Evolutionary conservation across 805 yeast genomes (phyloP).

Genomic region (Nakazawaea pomicola): DNA sequence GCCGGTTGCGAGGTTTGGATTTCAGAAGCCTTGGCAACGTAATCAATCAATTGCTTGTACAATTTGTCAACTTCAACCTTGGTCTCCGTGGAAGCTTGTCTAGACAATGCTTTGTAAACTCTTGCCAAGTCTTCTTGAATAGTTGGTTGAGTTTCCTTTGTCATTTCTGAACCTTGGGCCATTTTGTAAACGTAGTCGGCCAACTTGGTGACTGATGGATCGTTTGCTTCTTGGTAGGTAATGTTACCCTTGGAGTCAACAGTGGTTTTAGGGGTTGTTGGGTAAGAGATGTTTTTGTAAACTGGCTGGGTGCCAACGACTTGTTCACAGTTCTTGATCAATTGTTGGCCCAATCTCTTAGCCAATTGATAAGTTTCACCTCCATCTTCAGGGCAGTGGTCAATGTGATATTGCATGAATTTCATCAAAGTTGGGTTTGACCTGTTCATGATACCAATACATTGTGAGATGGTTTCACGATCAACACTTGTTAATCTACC

Average conservation of each 20-base stretch:
- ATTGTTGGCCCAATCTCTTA: conserved; percentile 83
- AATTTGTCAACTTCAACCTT: conserved; percentile 67
- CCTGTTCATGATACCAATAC: conserved; percentile 96
- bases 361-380: conserved; percentile 94
- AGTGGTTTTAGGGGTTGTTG: conserved; percentile 91
- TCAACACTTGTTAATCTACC: conserved; percentile 89
- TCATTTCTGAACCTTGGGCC: conserved; percentile 90
- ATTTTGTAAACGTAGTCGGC: conserved; percentile 94
- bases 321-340: conserved; percentile 92
- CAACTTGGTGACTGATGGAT: conserved; percentile 87
- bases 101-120: conserved; percentile 76
- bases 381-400: conserved; percentile 75
- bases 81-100: conserved; percentile 66
- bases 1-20: conserved; percentile 65
- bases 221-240: conserved; percentile 76
- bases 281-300: conserved; percentile 89
- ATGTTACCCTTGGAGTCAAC: conserved; percentile 87
- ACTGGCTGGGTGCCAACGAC: conserved; percentile 77
- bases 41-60: conserved; percentile 65
- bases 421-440: conserved; percentile 90
- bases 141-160: conserved; percentile 65
- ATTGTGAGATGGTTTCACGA: conserved; percentile 93
- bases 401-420: conserved; percentile 92
- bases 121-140: conserved; percentile 81
- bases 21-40: conserved; percentile 64